Evolutionary conservation across 2,329 filamentous ascomycete genomes (phyloP).

Genomic region (Pseudogymnoascus sp.): DNA sequence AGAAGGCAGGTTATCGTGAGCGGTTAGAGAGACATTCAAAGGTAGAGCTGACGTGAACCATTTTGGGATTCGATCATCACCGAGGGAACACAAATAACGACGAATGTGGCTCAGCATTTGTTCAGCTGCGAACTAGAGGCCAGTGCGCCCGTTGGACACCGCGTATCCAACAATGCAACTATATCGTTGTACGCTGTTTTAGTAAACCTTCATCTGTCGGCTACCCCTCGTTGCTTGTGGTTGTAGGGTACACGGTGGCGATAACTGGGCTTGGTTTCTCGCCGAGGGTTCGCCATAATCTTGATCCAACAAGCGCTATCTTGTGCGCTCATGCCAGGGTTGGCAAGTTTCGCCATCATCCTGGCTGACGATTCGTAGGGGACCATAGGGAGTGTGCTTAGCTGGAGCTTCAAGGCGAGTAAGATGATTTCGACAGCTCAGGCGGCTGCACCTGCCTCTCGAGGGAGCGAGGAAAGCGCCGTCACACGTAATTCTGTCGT

Average conservation of each 20-base stretch:
- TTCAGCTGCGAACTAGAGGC: neutral
- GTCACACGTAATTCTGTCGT: neutral
- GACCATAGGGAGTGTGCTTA: neutral
- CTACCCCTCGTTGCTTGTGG: neutral
- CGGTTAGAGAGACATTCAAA: neutral
- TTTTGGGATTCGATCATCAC: neutral
- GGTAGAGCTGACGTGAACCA: neutral
- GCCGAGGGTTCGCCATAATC: neutral
- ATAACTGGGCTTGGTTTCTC: neutral
- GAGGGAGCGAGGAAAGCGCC: neutral
- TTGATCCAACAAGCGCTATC: neutral
- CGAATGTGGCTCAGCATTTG: neutral
- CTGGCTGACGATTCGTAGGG: neutral
- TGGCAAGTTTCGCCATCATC: neutral
- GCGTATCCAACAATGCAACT: neutral
- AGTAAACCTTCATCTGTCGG: constrained; percentile 1
- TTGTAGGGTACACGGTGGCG: neutral
- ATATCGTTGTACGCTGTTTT: neutral
- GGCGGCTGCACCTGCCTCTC: neutral
- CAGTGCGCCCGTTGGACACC: neutral
- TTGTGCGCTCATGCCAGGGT: neutral
- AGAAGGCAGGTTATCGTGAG: neutral
- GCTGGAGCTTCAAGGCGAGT: neutral
- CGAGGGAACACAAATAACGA: neutral
- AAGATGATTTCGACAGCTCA: neutral